phyloP scores from a whole-genome alignment of 2,329 filamentous ascomycete species.

The Phoma sp. region DNA sequence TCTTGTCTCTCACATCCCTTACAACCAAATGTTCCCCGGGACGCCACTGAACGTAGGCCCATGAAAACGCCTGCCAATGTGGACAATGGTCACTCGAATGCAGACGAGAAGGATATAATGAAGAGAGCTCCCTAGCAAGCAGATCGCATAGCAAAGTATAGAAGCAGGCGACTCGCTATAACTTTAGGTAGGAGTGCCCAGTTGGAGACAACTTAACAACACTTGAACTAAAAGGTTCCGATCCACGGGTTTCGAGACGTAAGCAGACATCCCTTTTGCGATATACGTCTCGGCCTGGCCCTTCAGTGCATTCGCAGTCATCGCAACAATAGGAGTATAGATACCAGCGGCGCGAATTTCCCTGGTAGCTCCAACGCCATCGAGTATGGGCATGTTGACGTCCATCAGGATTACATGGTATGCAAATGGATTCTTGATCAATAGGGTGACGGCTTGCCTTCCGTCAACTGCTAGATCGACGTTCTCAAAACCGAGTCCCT shows the following conservation, averaged over 20 bases:
- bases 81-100: too few relatives aligned
- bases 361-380: slow-evolving; percentile 39
- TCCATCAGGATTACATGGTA: slow-evolving; percentile 48
- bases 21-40: too few relatives aligned
- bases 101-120: too few relatives aligned
- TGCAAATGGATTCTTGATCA: slow-evolving; percentile 20
- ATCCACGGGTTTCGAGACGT: slow-evolving; percentile 63
- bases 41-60: too few relatives aligned
- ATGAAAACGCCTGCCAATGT: too few relatives aligned
- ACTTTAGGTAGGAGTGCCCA: too few relatives aligned
- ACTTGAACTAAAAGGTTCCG: slow-evolving; percentile 56
- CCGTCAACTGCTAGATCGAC: slow-evolving; percentile 54
- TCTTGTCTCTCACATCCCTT: too few relatives aligned
- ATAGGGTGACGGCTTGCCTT: slow-evolving; percentile 52
- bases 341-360: slow-evolving; percentile 32
- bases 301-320: slow-evolving; percentile 65
- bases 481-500: slow-evolving; percentile 42
- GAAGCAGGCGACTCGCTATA: too few relatives aligned
- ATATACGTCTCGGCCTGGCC: slow-evolving; percentile 63
- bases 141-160: too few relatives aligned
- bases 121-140: too few relatives aligned
- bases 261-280: slow-evolving; percentile 64
- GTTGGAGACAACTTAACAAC: slow-evolving; percentile 44
- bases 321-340: slow-evolving; percentile 58
- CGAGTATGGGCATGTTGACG: slow-evolving; percentile 46